Evolutionary conservation across 345 rosid genomes (phyloP).

Genomic region (Pistacia atlantica): DNA sequence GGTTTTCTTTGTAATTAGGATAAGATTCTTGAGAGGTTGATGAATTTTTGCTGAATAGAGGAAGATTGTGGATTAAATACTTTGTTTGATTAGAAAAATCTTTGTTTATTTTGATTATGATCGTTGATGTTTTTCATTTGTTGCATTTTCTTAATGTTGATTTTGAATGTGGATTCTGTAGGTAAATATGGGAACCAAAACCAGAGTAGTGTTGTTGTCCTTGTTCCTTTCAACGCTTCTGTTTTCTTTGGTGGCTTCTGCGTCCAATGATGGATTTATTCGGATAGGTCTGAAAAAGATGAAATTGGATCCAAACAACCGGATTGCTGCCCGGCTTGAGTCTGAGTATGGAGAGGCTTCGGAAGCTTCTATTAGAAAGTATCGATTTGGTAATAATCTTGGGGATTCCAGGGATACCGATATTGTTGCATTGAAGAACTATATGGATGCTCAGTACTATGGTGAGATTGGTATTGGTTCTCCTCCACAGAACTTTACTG

Average conservation of each 20-base stretch:
- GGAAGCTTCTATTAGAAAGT: slow-evolving; percentile 43
- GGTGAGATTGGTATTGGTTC: slow-evolving; percentile 96
- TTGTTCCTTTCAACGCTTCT: slow-evolving; percentile 49
- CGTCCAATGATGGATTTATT: slow-evolving; percentile 50
- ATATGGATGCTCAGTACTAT: slow-evolving; percentile 89
- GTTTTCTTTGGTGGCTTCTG: slow-evolving; percentile 39
- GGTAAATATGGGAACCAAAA: slow-evolving; percentile 57
- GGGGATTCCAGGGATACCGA: slow-evolving; percentile 50
- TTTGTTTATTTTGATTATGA: neutral
- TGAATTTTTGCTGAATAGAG: neutral
- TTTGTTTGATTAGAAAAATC: slow-evolving; percentile 10
- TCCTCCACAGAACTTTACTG: slow-evolving; percentile 92
- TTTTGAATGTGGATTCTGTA: slow-evolving; percentile 20
- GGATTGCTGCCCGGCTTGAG: slow-evolving; percentile 58
- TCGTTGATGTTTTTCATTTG: neutral
- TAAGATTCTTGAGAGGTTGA: neutral
- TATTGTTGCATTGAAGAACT: slow-evolving; percentile 64
- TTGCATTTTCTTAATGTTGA: neutral
- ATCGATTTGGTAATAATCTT: slow-evolving; percentile 28
- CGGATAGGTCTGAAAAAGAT: slow-evolving; percentile 75
- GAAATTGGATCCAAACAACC: slow-evolving; percentile 55
- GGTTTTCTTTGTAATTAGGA: neutral
- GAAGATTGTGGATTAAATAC: neutral
- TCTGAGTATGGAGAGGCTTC: slow-evolving; percentile 46
- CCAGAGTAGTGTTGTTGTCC: slow-evolving; percentile 30